These are phyloP conservation scores for Agaricales sp. DNA, from an alignment of 1,284 basidiomycete species.

Conservation along the genomic window DNA sequence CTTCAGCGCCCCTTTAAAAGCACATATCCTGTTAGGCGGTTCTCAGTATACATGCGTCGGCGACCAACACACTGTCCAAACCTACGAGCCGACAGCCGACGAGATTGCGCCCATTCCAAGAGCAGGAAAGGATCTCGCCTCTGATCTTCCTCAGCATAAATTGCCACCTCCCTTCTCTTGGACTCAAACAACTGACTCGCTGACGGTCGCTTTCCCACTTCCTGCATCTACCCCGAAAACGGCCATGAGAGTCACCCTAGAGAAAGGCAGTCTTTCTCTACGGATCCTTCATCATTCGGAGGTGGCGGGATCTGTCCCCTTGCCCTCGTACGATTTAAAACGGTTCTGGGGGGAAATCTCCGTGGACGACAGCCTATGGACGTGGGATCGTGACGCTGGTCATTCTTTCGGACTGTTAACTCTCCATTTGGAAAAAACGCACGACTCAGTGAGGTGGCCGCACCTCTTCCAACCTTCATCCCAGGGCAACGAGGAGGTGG, in stretches of 20 bases:
- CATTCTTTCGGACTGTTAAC: slow-evolving; percentile 60
- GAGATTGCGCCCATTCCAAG: slow-evolving; percentile 63
- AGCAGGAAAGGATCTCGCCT: slow-evolving; percentile 41
- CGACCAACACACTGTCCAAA: slow-evolving; percentile 15
- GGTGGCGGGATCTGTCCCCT: slow-evolving; percentile 23
- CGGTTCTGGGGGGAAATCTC: slow-evolving; percentile 71
- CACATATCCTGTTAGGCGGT: slow-evolving; percentile 50
- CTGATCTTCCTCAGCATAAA: slow-evolving; percentile 12
- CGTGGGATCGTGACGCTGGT: slow-evolving; percentile 71
- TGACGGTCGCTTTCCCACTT: slow-evolving; percentile 77
- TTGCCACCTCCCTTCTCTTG: slow-evolving; percentile 77
- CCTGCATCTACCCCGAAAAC: slow-evolving; percentile 57
- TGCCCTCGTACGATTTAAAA: slow-evolving; percentile 54
- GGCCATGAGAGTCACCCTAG: slow-evolving; percentile 60
- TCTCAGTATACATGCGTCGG: slow-evolving; percentile 32
- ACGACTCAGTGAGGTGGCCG: slow-evolving; percentile 76
- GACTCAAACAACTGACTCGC: slow-evolving; percentile 77
- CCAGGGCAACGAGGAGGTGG: slow-evolving; percentile 32
- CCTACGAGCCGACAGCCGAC: slow-evolving; percentile 47
- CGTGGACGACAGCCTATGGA: slow-evolving; percentile 73
- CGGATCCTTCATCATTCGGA: slow-evolving; percentile 35
- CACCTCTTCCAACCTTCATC: slow-evolving; percentile 55
- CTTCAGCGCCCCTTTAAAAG: slow-evolving; percentile 32
- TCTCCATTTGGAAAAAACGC: slow-evolving; percentile 77
- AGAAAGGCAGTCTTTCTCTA: slow-evolving; percentile 54